These are phyloP conservation scores for Yamadazyma kitorensis DNA, from an alignment of 805 yeast species.

Conservation along the genomic window DNA sequence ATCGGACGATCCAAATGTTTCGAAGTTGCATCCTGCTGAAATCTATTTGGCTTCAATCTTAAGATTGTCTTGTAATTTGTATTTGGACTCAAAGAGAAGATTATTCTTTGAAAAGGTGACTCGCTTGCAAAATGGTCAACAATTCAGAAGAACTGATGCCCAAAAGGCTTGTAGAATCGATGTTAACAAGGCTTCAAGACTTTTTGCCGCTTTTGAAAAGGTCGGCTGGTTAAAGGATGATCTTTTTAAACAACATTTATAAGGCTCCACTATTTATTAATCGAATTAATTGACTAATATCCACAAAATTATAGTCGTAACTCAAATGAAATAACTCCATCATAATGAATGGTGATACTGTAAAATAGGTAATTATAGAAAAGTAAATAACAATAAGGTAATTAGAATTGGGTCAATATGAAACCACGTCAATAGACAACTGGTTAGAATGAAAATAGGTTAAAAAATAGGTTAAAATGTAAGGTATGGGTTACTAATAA, in stretches of 20 bases:
- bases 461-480: too few species aligned
- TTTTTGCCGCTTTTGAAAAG: conserved; percentile 85
- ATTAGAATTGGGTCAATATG: too few species aligned
- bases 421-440: too few species aligned
- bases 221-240: conserved; percentile 89
- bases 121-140: conserved; percentile 63
- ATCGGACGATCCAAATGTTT: conserved; percentile 67
- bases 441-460: too few species aligned
- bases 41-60: conserved; percentile 80
- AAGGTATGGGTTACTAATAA: too few species aligned
- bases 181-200: conserved; percentile 90
- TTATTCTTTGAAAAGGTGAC: conserved; percentile 86
- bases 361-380: conserved; percentile 1
- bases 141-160: conserved; percentile 95
- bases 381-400: too few species aligned
- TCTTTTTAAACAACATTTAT: conserved; percentile 47
- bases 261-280: too few species aligned
- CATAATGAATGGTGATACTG: neutral
- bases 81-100: conserved; percentile 65
- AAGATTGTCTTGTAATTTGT: conserved; percentile 83
- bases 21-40: conserved; percentile 88
- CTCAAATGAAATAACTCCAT: neutral
- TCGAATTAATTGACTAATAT: neutral
- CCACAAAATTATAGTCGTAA: conserved; percentile 2
- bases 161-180: conserved; percentile 97